Percentiles rank a stretch among this genome's conserved stretches.
Conservation (phyloP, 371 early-diverging fungal species). For the Blakeslea trispora region DNA sequence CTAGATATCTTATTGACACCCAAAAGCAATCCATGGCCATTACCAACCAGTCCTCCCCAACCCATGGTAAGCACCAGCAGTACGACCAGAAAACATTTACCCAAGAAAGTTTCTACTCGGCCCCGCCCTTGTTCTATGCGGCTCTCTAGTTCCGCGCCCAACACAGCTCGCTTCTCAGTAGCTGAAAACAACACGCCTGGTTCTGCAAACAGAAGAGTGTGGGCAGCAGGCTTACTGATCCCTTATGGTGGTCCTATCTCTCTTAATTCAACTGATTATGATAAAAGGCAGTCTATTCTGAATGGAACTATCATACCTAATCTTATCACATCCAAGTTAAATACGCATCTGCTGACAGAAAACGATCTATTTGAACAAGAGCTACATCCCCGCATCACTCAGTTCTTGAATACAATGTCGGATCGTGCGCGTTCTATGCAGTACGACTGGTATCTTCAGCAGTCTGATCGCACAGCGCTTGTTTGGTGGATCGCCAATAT, state of each 20-base stretch:
- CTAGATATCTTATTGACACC: not conserved
- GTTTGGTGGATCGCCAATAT: constrained; percentile 58
- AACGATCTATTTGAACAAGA: constrained; percentile 1
- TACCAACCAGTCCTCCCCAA: not conserved
- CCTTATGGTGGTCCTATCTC: no score
- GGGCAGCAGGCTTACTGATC: no score
- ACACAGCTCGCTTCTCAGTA: not conserved
- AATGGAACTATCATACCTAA: no score
- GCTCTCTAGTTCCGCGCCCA: constrained; percentile 7
- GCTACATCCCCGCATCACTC: not conserved
- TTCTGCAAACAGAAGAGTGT: constrained; percentile 1
- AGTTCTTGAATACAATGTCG: not conserved
- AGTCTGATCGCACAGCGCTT: constrained; percentile 23
- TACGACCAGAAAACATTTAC: no score
- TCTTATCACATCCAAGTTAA: not conserved
- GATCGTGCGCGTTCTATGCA: constrained; percentile 5
- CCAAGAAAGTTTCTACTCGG: not conserved
- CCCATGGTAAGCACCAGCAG: not conserved
- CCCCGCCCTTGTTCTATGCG: constrained; percentile 19
- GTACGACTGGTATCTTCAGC: constrained; percentile 13
- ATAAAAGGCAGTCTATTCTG: no score
- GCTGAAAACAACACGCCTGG: constrained; percentile 1
- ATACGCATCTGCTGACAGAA: not conserved
- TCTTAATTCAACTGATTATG: no score
- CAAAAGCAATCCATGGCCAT: constrained; percentile 6